Base-by-base conservation (phyloP, 108 stramenopile species). In the Nitzschia sp. region DNA sequence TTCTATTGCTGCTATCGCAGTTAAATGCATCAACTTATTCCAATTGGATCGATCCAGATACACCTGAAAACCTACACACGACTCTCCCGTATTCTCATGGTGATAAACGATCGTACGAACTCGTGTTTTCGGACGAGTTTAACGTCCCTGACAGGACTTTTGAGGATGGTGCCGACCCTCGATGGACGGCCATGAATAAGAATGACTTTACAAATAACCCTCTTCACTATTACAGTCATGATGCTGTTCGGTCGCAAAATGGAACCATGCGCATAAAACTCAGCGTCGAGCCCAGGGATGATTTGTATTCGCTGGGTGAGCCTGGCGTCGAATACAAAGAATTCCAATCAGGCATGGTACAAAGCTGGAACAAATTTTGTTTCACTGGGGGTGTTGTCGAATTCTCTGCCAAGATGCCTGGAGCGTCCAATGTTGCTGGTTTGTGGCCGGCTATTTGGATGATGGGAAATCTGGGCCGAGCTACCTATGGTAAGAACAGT, bases 151-250 rank as follows among this genome's bases (percentile, higher is more conserved):
- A 74, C 24, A 82, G 98, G 6, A 75, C 68, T 23, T 97, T 99
- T 75, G 42, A 68, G 42, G 98, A 99, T 70, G 98, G 98, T 27
- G 32, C 49, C 9, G 98, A 99, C 77, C 97, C 98, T 3, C 75
- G 83, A 32, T 99, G 98, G 98, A 98, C 97, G 11, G 94, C 97
- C 17, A 64, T 98, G 23, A 73, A 98, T 57, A 97, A 98, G 71
- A 98, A 97, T 64, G 98, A 99, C 78, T 97, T 97, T 70, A 97
- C 97, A 65, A 98, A 98, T 65, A 90, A 85, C 51, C 97, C 98
- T 0, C 82, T 96, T 25, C 97, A 98, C 49, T 99, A 92, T 70
- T 99, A 99, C 81, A 84, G 81, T 26, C 61, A 76, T 56, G 72
- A 86, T 46, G 85, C 85, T 66, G 86, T 82, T 34, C 35, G 62